Conservation (phyloP, 164 flowering plant genomes). For the Akebia trifoliata region DNA sequence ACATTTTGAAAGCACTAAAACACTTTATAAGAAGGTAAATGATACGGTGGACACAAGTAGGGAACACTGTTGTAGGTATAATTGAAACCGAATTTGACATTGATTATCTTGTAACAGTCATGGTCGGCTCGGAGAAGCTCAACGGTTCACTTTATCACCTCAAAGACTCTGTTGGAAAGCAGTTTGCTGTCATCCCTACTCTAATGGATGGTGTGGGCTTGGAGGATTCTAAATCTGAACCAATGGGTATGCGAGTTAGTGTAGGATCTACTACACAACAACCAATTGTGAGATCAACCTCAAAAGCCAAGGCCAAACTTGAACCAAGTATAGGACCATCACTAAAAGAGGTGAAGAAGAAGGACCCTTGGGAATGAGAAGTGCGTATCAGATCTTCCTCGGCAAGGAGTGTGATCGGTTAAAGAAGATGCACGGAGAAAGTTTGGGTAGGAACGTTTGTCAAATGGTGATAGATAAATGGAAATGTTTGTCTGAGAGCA, state of each 20-base stretch:
- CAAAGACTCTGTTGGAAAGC: constrained; percentile 4
- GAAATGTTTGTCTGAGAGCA: constrained; percentile 31
- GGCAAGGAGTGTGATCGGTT: constrained; percentile 24
- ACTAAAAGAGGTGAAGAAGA: constrained; percentile 7
- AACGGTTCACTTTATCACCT: constrained; percentile 17
- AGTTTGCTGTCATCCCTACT: constrained; percentile 13
- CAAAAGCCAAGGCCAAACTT: background rate
- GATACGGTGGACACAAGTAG: constrained; percentile 11
- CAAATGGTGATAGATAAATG: constrained; percentile 28
- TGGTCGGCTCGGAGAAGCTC: constrained; percentile 14
- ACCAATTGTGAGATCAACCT: background rate
- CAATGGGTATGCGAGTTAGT: constrained; percentile 5
- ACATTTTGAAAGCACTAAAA: no score
- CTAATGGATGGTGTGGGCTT: constrained; percentile 8
- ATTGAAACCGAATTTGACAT: constrained; percentile 17
- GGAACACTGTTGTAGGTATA: constrained; percentile 5
- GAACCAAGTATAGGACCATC: background rate
- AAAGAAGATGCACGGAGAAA: constrained; percentile 24
- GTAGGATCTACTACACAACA: constrained; percentile 8
- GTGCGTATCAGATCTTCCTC: constrained; percentile 29
- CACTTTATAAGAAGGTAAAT: no score
- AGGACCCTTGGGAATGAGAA: constrained; percentile 23
- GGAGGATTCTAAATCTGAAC: constrained; percentile 10
- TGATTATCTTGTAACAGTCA: constrained; percentile 17
- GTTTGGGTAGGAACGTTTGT: constrained; percentile 6